Evolutionary conservation across 176 grass and related monocot genomes (phyloP), one percentile per base, ranked within the genome.

Genomic region (Triticum urartu): DNA sequence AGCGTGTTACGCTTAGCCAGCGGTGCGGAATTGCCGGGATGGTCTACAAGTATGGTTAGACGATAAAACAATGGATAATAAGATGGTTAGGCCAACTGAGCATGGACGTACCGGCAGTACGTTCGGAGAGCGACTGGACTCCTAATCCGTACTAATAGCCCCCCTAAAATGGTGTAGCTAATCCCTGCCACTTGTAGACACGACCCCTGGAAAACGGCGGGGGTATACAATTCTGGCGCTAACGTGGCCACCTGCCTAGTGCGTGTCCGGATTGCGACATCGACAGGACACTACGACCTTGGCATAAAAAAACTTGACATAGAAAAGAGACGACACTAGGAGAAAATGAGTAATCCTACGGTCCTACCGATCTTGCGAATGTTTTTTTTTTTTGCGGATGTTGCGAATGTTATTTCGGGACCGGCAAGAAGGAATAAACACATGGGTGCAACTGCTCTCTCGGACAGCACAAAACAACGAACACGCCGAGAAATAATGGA

Each of bases 91-190:
- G 38, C 0, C 35, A 39, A 39, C 38, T 30, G 2, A 30, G 28
- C 28, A 30, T 2, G 28, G 28, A 30, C 2, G 28, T 30, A 30
- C 28, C 28, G 28, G 28, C 28, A 30, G 28, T 18, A 18, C 7
- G 24, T 24, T 18, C 0, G 14, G 58, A 81, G 3, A 75, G 69
- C 20, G 79, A 83, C 63, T 24, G 4, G 7, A 22, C 18, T 68
- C 72, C 86, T 70, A 48, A 78, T 50, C 54, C 77, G 9, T 81
- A 64, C 38, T 79, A 30, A 30, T 86, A 63, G 45, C 4, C 6
- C 28, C 28, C 28, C 24, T 0, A 8, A 34, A 17, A 15, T 18
- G 64, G 28, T 18, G 28, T 34, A 33, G 14, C 13, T 17, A 67
- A 32, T 9, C 28, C 32, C 50, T 36, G 58, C 77, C 67, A 50